These are phyloP conservation scores for Ceratocystis smalleyi DNA, from an alignment of 2,329 filamentous ascomycete species.

Conservation along the genomic window DNA sequence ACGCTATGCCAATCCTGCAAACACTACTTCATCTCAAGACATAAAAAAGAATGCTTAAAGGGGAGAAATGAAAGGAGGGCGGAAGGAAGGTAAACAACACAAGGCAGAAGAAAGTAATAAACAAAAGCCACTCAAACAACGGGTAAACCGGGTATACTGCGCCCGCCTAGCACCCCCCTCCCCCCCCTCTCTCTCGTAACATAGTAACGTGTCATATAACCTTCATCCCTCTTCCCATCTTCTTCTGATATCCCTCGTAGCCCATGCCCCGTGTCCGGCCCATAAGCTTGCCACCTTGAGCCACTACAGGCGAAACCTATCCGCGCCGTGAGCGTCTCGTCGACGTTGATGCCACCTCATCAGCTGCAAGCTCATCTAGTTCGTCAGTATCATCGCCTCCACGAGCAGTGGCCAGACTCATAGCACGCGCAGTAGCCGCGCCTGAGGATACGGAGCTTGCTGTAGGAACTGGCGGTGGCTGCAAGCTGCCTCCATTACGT, in stretches of 20 bases:
- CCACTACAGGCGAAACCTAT: conserved; percentile 8
- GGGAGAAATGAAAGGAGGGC: not conserved
- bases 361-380: conserved; percentile 33
- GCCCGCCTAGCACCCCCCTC: not conserved
- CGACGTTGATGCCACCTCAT: conserved; percentile 21
- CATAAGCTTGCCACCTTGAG: not conserved
- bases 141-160: not conserved
- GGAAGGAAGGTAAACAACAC: not conserved
- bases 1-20: not conserved
- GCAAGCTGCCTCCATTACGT: conserved; percentile 24
- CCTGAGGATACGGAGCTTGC: conserved; percentile 17
- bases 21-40: not conserved
- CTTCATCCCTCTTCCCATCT: not conserved
- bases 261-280: not conserved
- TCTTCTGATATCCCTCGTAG: not conserved
- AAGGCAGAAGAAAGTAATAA: not conserved
- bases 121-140: not conserved
- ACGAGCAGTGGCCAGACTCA: conserved; percentile 25
- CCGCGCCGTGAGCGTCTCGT: conserved; percentile 16
- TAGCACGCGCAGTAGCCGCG: conserved; percentile 20
- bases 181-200: not conserved
- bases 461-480: conserved; percentile 18
- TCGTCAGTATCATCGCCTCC: conserved; percentile 35
- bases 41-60: not conserved
- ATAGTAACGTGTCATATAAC: not conserved